Evolutionary conservation across 2,329 filamentous ascomycete genomes (phyloP), one percentile per base, ranked within the genome.

Genomic region (Boeremia exigua): DNA sequence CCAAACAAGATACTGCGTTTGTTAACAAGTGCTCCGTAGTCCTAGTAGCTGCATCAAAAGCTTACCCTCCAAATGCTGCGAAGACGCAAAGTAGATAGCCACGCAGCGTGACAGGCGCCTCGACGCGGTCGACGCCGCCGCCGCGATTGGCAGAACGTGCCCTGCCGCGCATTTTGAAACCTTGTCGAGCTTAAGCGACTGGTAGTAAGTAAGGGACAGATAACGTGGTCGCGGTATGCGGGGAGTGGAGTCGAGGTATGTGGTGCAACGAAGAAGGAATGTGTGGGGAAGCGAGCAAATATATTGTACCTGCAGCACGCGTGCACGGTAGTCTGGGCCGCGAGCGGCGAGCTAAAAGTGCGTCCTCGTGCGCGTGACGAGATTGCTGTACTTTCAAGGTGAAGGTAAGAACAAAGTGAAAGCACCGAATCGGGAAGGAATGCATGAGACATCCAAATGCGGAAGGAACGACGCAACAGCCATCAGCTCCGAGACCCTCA

Each of bases 1-100:
- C 89, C 89, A 77, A 91, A 90, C 79, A 91, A 88, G 77, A 91
- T 56, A 17, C 54, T 48, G 15, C 4, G 14, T 0, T 11, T 5
- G 6, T 55, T 9, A 23, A 34, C 14, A 5, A 42, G 25, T 17
- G 27, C n/a, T 10, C 19, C 11, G 4, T 42, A 27, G 3, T 10
- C 8, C n/a, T 6, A 4, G 6, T 9, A n/a, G 39, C 10, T 19
- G 8, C n/a, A 19, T 14, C 9, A 6, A 15, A n/a, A 11, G 9
- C 25, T 45, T 40, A 89, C 63, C 79, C 79, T 59, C 79, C 79
- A 60, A 81, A 80, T n/a, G 79, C 77, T 3, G 78, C 79, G 54
- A 80, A 81, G 39, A 70, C 77, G 63, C 78, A 80, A 23, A 81
- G 69, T 28, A 79, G 59, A 56, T 79, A 79, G 50, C 78, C 78